Evolutionary conservation across 2,329 filamentous ascomycete genomes (phyloP), one percentile per base, ranked within the genome.

Genomic region (Colletotrichum sp.): DNA sequence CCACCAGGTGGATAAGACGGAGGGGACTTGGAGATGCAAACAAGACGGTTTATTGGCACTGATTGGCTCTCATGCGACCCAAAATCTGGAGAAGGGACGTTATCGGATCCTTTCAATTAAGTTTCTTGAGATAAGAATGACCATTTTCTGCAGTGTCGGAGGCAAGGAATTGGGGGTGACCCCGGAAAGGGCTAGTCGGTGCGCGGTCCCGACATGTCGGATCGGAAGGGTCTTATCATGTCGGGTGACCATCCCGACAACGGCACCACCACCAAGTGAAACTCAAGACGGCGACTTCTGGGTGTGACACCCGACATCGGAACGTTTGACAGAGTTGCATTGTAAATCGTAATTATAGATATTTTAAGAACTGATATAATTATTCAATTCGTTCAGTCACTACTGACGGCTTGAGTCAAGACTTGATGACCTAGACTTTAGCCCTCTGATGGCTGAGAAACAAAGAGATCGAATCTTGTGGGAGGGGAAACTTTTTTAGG

Each of bases 81-180:
- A 12, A 55, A 61, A 55, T 68, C 73, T 60, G 56, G 25, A 43
- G 65, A 34, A 43, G 34, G n/a, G 18, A 32, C 70, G 34, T 30
- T 62, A 65, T 32, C 32, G 43, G 56, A 61, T 18, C 43, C 70
- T 48, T 69, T 62, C 64, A 65, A 39, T 67, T 60, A 30, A 30
- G 70, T 73, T 75, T 55, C 58, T 32, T 73, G 70, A 76, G 70
- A 74, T 76, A 74, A 76, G 16, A 69, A 69, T 76, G 70, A 73
- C 70, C 64, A 22, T 28, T 58, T 69, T 48, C 32, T 30, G 22
- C 58, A 25, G 25, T n/a, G 58, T 70, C 68, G 58, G 43, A 27
- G 70, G 43, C 34, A 3, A 43, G 36, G 18, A 36, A 56, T 27
- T n/a, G 34, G 66, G 73, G 71, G 15, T 43, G 16, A 25, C 28